Conservation (phyloP, 257 asterid species). For the Perilla frutescens region DNA sequence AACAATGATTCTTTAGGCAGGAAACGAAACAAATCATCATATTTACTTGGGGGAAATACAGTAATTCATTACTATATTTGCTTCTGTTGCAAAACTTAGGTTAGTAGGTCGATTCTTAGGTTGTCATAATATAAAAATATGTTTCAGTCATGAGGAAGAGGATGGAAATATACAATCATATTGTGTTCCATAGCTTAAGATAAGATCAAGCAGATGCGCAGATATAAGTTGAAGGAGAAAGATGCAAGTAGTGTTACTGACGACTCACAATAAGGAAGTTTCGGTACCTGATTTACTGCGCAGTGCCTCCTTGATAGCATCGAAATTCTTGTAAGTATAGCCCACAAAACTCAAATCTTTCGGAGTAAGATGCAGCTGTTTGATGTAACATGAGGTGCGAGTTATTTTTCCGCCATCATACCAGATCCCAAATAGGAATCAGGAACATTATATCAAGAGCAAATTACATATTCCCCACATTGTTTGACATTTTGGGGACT, state of each 20-base stretch:
- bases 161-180: background rate
- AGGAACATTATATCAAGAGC: slow-evolving; percentile 21
- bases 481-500: slow-evolving; percentile 4
- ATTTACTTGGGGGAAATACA: too few species aligned
- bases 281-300: slow-evolving; percentile 72
- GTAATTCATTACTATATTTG: too few species aligned
- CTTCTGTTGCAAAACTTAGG: too few species aligned
- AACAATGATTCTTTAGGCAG: background rate
- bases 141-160: background rate
- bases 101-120: background rate
- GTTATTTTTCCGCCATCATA: slow-evolving; percentile 33
- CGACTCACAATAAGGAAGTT: background rate
- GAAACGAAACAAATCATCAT: background rate
- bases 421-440: slow-evolving; percentile 8
- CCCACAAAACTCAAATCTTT: slow-evolving; percentile 96
- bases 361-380: slow-evolving; percentile 73
- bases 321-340: slow-evolving; percentile 94
- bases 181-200: background rate
- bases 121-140: background rate
- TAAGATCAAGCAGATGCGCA: background rate
- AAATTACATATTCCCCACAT: slow-evolving; percentile 23
- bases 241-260: background rate
- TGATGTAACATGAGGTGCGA: slow-evolving; percentile 34
- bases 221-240: background rate
- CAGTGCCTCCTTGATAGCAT: slow-evolving; percentile 92